Base-by-base conservation (phyloP, 2,329 filamentous ascomycete genomes). In the Aspergillus terreus region DNA sequence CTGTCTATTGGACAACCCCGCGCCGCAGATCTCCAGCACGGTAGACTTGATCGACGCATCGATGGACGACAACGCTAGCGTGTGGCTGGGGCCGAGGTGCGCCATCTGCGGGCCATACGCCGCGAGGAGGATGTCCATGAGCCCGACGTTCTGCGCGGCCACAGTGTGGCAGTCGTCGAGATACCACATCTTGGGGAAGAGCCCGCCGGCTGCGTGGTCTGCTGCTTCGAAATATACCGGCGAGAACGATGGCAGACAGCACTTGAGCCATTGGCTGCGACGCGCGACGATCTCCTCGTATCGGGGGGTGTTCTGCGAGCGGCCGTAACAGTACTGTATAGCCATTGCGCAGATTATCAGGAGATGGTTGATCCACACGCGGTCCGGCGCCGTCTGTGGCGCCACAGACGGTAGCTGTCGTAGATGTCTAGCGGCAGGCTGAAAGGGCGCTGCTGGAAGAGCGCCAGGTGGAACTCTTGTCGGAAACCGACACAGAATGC, bases 341-440 rank as follows among this genome's bases (percentile, higher is more conserved):
- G 84, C 78, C 51, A 84, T 80, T 14, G 81, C 81, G 44, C 81
- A 81, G 54, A 83, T 78, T 1, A 82, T 73, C 0, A 86, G 76
- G 23, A 82, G 79, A 6, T 80, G 75, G 63, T 85, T 84, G 2
- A 81, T 57, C 65, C 65, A 69, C 4, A 65, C 56, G n/a, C 47
- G 15, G 30, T 53, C 46, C 15, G 42, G 25, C 7, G 50, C 15
- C 2, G 27, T 10, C 4, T 25, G 25, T n/a, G n/a, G n/a, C n/a
- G n/a, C 1, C 4, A 6, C 5, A 38, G 46, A 4, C 10, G 27
- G 15, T 44, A 42, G 6, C 35, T 21, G 9, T 47, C 11, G 19
- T 15, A 19, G 6, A 40, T 36, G 27, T 33, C 14, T 11, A 42
- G 46, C 1, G 50, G 46, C 5, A 46, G 15, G 35, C 50, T 23